Evolutionary conservation across 768 basidiomycete genomes (phyloP), one percentile per base, ranked within the genome.

Genomic region (Stropharia rugosoannulata): DNA sequence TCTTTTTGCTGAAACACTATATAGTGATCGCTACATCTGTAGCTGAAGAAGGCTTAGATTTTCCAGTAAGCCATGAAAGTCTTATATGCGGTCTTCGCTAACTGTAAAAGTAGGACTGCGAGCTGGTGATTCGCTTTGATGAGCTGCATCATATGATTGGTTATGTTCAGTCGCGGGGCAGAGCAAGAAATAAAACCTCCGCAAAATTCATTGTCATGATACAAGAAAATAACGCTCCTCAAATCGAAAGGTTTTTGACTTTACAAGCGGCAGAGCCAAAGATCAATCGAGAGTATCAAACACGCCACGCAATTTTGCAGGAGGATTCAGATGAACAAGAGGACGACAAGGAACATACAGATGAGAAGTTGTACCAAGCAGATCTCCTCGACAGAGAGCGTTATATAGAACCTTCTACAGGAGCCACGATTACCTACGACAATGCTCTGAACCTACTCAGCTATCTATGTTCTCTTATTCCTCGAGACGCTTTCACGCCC

Each of bases 11-110:
- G 42, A 22, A 45, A 1, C 36, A 45, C 9, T 7, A 39, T 55
- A 15, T 56, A 85, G 87, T 95, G 18, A 77, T 95, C 59, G 89
- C 92, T 4, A 94, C 92, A 0, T 86, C 87, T 5, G 92, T 95
- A 12, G 94, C 92, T 0, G 94, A 96, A 69, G 94, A 96, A 73
- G 94, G 94, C 0, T 79, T 96, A 15, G 93, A 96, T 67, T 93
- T 96, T 72, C 89, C 88, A 19, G 87, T 89, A 64, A 52, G 81
- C 61, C 32, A 22, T 44, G 5, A 18, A 39, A 19, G 15, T 25
- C 37, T 1, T 32, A 13, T 32, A 5, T 40, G 3, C 37, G 40
- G 19, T 27, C 22, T 5, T 43, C 16, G 15, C 41, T 51, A 42
- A 41, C 50, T 32, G 25, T 40, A 16, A 47, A 60, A 13, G n/a